Evolutionary conservation across 1,284 basidiomycete genomes (phyloP), one percentile per base, ranked within the genome.

Genomic region (Irpex sp.): DNA sequence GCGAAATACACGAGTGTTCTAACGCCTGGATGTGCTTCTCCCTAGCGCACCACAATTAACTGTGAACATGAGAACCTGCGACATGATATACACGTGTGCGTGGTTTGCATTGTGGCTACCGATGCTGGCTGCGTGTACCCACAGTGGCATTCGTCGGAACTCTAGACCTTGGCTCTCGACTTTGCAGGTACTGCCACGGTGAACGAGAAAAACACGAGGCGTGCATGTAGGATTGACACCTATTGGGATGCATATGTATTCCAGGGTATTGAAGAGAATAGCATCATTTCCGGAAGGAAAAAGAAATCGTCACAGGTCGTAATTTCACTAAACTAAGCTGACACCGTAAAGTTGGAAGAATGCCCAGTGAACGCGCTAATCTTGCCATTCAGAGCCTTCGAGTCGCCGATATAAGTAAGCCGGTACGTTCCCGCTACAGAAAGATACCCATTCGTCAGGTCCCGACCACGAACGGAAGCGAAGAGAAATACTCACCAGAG

Each of bases 391-490:
- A 88, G 70, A 8, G 85, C 77, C 75, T 93, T 94, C 13, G 84
- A 81, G 73, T 93, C 90, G 8, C 91, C 92, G 65, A 84, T 86
- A 73, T 93, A 94, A 54, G 75, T 77, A 43, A 94, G 73, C 33
- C 89, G 85, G 73, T 94, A 94, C 8, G 80, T 84, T 36, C 88
- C 88, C 49, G 81, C 87, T 87, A 26, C 5, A 60, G 36, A 58
- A 26, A 13, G 49, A 49, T 51, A 31, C 35, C 36, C 2, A 46
- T 31, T 35, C 33, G n/a, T 8, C 6, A 31, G 13, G 51, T 35
- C 59, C 33, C 53, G 21, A 26, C 36, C n/a, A 43, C 35, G 9
- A 13, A 39, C n/a, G 39, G n/a, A 5, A 19, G 6, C 37, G 7
- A 50, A 47, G 7, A 64, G 17, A 39, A 57, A 46, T 26, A 70